Evolutionary conservation across 352 stramenopile species (phyloP), one percentile per base, ranked within the genome.

Genomic region (Blastocystis sp.): DNA sequence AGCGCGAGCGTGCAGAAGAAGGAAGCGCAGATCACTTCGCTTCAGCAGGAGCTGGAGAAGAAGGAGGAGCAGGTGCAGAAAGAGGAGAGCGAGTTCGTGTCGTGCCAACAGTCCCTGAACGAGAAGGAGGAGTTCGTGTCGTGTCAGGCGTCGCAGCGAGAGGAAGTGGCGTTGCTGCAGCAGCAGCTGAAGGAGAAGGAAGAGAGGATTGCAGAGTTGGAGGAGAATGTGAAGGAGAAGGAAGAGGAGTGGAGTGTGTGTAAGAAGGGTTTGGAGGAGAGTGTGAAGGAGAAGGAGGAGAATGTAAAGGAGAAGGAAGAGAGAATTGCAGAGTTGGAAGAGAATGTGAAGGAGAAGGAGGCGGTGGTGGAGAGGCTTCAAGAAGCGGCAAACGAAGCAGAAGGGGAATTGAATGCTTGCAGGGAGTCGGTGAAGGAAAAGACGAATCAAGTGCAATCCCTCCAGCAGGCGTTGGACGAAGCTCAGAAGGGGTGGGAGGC

Each of bases 131-230:
- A 69, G 7, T 28, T 69, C 21, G 62, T 42, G n/a, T 34, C 62
- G 11, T 21, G 40, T 21, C 62, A 28, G 40, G 21, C 21, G 21
- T 28, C 21, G 11, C 62, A 69, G 21, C 24, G 24, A 21, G 62
- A 69, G n/a, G 62, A 69, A 28, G 40, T 69, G 10, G 62, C 24
- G 62, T 28, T 69, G 11, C 62, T 69, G 1, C 62, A 69, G 34
- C 62, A 69, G 62, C 2, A 69, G 62, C 1, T 40, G 11, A 17
- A 40, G 34, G 11, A 42, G 21, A 17, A 69, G 34, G 11, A 69
- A 28, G 21, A 34, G 28, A 34, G 28, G 28, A 34, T 34, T 34
- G 28, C 28, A 34, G 28, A 34, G 28, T 34, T 34, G 28, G 28
- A 34, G 28, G 28, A 34, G 28, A 34, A 34, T 34, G 28, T 34